A percentile compares a stretch with the other conserved stretches of the same genome.
Evolutionary conservation across 2,329 filamentous ascomycete species (phyloP).

Genomic region (Penicillium sp.): DNA sequence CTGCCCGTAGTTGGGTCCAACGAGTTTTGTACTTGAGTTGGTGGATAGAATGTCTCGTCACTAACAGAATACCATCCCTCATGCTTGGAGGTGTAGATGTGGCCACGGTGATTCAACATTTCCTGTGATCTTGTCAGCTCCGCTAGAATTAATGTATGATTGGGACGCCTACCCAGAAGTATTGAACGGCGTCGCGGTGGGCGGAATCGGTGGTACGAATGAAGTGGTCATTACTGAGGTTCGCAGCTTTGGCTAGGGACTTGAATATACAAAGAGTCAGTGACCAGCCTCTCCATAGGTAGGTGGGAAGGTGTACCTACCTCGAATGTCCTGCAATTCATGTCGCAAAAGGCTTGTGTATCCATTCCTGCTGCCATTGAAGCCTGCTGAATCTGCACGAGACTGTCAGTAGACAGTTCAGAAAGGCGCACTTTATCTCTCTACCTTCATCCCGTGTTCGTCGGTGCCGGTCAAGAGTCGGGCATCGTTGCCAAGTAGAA

Average conservation of each 20-base stretch:
- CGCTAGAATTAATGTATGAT: background rate
- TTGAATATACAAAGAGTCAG: slow-evolving; percentile 32
- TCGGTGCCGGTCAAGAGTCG: slow-evolving; percentile 89
- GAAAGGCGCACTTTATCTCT: background rate
- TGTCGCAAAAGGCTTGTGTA: slow-evolving; percentile 86
- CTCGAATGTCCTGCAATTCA: slow-evolving; percentile 77
- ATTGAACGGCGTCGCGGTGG: slow-evolving; percentile 81
- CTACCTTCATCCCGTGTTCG: slow-evolving; percentile 90
- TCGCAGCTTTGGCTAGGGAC: slow-evolving; percentile 69
- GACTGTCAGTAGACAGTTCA: slow-evolving; percentile 21
- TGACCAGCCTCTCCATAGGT: background rate
- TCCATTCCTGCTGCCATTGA: slow-evolving; percentile 70
- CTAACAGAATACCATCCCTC: slow-evolving; percentile 96
- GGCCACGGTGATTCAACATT: slow-evolving; percentile 72
- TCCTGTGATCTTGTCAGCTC: slow-evolving; percentile 46
- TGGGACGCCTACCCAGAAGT: slow-evolving; percentile 70
- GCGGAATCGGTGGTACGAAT: slow-evolving; percentile 86
- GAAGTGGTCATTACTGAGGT: slow-evolving; percentile 80
- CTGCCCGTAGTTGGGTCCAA: slow-evolving; percentile 79
- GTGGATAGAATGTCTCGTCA: slow-evolving; percentile 94
- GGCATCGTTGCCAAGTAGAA: slow-evolving; percentile 70
- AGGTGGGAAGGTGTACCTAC: slow-evolving; percentile 37
- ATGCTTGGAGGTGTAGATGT: slow-evolving; percentile 83
- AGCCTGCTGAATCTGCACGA: slow-evolving; percentile 73
- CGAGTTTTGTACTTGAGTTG: slow-evolving; percentile 70